Base-by-base conservation (phyloP, 305 asterid genomes). In the Fraxinus albicans region DNA sequence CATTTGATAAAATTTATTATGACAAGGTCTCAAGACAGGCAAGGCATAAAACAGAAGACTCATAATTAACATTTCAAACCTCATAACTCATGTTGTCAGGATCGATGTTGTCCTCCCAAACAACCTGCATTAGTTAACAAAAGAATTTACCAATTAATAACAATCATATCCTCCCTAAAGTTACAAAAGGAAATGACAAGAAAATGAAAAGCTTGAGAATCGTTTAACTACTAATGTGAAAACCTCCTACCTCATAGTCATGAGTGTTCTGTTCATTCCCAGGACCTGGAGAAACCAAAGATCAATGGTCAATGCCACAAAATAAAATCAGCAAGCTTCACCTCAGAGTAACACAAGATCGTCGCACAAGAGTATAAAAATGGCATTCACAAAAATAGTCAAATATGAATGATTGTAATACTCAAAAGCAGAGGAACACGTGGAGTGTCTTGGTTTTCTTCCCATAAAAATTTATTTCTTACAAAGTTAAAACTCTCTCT, bases 11-110 rank as follows among this genome's bases (percentile, higher is more conserved):
- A 69, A 27, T 29, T 27, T 31, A 29, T 31, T 4, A 3, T 69
- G 5, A 13, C 75, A 69, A 69, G 75, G 21, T 31, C 36, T 69
- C 75, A 29, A 69, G 74, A 67, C 31, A 1, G 27, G 36, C 36
- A 67, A 67, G 36, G 8, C 19, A 4, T 67, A 67, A 10, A 27
- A 31, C 40, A 69, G 17, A 86, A 60, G 76, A 78, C 31, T 76
- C 25, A 53, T 55, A 65, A 72, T 69, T 70, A 53, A 83, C 55
- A 78, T 74, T 35, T 27, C 91, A 82, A 78, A 95, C 98, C 98
- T 95, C 98, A 87, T 91, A 93, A 19, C 94, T 91, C 97, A 93
- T 93, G 86, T 82, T 89, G 89, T 93, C 97, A 69, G 93, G 97
- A 84, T 93, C 93, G 58, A 93, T 86, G 53, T 84, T 89, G 85